Base-by-base conservation (phyloP, 306 rosid species). In the Cucurbita argyrosperma region DNA sequence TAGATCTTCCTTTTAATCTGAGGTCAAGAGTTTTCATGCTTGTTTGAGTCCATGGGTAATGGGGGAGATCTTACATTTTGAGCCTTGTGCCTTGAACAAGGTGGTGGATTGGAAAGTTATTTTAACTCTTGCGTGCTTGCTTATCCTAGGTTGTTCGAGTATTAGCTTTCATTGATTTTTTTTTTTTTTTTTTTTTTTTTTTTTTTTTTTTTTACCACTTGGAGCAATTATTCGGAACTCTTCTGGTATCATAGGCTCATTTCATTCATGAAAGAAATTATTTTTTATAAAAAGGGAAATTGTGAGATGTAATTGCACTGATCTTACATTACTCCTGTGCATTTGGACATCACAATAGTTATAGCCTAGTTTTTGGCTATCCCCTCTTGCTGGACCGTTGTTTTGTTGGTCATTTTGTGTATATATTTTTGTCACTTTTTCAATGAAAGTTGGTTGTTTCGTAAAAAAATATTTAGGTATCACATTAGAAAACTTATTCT, bases 401-500 rank as follows among this genome's bases (percentile, higher is more conserved):
- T 59, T 30, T 57, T 59, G 10, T 59, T 11, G 64, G 18, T 58
- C 64, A 58, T 58, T 57, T 56, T 30, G n/a, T 58, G 1, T 58
- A 42, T 42, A 42, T 42, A 42, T 42, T 6, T 26, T 2, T 58
- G 2, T 30, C 15, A 11, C 6, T 23, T 57, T 56, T 14, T 21
- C 16, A 10, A 57, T 57, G 16, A 57, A 21, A 57, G 37, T 15
- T 23, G 63, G 38, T 57, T 58, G 12, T 26, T 26, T 13, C n/a
- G 35, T 11, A 12, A 59, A 59, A 21, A 59, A 59, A 1, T 12
- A 30, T 30, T 30, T 12, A 30, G 63, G 4, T 60, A 23, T 43
- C 10, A 63, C 52, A 59, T 76, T 72, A 74, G 49, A 76, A 63
- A 76, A 76, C 74, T 81, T 26, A 72, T 18, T 40, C 67, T 87